phyloP scores from a whole-genome alignment of 495 filamentous ascomycete species.

The Aspergillus kassunensis region DNA sequence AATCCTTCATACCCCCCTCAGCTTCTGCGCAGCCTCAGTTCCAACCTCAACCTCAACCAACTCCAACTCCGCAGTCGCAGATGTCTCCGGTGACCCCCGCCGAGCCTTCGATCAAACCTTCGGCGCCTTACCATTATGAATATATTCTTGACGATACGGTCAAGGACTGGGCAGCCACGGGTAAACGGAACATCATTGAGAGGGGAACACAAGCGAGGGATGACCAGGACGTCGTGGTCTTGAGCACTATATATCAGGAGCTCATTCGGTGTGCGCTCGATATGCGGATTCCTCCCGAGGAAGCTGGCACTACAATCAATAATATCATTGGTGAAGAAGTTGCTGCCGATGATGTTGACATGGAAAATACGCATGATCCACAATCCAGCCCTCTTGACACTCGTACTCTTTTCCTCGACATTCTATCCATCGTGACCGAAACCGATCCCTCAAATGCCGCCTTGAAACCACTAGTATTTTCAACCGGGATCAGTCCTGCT shows the following conservation, averaged over 20 bases:
- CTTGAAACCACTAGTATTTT: conserved; percentile 55
- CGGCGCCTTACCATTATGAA: conserved; percentile 52
- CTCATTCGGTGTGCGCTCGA: conserved; percentile 69
- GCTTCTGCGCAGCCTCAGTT: conserved; percentile 8
- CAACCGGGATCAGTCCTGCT: conserved; percentile 64
- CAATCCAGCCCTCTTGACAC: conserved; percentile 47
- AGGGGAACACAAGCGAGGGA: conserved; percentile 50
- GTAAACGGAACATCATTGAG: conserved; percentile 44
- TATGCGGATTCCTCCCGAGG: conserved; percentile 56
- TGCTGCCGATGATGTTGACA: conserved; percentile 36
- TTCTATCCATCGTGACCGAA: conserved; percentile 65
- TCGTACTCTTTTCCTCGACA: conserved; percentile 74
- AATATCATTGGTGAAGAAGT: conserved; percentile 64
- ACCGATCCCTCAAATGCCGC: conserved; percentile 52
- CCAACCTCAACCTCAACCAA: conserved; percentile 14
- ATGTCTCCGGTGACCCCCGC: conserved; percentile 17
- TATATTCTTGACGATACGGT: conserved; percentile 49
- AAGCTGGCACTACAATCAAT: conserved; percentile 69
- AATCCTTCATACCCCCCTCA: conserved; percentile 26
- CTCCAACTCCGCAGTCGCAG: conserved; percentile 16
- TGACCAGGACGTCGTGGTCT: conserved; percentile 59
- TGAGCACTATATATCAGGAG: conserved; percentile 80
- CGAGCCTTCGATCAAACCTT: conserved; percentile 20
- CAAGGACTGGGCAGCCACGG: conserved; percentile 46
- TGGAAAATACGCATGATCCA: conserved; percentile 30